Percentiles rank a stretch among this genome's conserved stretches.
Evolutionary conservation across 2,329 filamentous ascomycete species (phyloP).

Genomic region (Penicillium hesseltinei): DNA sequence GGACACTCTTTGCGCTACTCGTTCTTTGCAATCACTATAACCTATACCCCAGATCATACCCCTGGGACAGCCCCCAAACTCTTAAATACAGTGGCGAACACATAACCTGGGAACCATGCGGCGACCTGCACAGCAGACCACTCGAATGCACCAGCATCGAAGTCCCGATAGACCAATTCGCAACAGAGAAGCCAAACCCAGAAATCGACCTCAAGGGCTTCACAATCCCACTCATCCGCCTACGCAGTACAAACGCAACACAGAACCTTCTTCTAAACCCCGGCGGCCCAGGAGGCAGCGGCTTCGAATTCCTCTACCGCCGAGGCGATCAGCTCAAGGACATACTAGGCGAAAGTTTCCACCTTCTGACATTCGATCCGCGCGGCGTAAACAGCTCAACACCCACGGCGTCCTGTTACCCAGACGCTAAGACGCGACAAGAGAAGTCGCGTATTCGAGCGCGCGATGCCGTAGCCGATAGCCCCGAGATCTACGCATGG

Average conservation of each 20-base stretch:
- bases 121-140: constrained; percentile 35
- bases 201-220: constrained; percentile 26
- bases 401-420: constrained; percentile 44
- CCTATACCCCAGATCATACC: not conserved
- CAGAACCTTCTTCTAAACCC: constrained; percentile 50
- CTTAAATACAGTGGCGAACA: constrained; percentile 26
- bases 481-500: constrained; percentile 43
- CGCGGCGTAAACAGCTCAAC: constrained; percentile 45
- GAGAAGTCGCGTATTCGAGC: constrained; percentile 30
- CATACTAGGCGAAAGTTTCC: constrained; percentile 46
- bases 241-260: constrained; percentile 46
- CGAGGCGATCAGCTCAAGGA: constrained; percentile 38
- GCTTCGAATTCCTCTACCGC: constrained; percentile 39
- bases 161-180: constrained; percentile 51
- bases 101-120: constrained; percentile 44
- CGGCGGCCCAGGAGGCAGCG: constrained; percentile 50
- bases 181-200: constrained; percentile 34
- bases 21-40: not conserved
- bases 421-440: constrained; percentile 33
- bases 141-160: constrained; percentile 47
- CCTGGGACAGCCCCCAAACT: too few relatives aligned
- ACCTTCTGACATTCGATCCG: constrained; percentile 51
- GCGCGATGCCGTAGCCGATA: constrained; percentile 15
- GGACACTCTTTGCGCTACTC: not conserved
- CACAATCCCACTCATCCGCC: constrained; percentile 46